These are phyloP conservation scores for Penicillium crystallinum DNA, from an alignment of 495 filamentous ascomycete genomes.

Conservation along the genomic window DNA sequence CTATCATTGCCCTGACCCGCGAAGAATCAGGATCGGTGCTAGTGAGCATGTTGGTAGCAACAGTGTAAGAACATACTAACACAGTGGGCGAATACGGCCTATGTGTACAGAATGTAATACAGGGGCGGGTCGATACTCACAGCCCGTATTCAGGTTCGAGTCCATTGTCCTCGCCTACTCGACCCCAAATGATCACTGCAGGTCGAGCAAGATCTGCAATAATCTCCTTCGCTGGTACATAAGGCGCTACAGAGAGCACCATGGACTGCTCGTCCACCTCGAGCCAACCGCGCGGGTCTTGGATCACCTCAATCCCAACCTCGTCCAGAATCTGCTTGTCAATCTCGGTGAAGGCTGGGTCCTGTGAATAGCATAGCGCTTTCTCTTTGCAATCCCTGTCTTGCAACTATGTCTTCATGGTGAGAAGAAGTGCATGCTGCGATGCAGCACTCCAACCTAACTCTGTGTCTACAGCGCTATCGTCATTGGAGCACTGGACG, in stretches of 20 bases:
- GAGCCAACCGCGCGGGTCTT: slow-evolving; percentile 31
- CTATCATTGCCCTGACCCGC: slow-evolving; percentile 12
- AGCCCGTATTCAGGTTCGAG: slow-evolving; percentile 1
- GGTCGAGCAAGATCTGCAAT: slow-evolving; percentile 30
- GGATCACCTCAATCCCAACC: slow-evolving; percentile 17
- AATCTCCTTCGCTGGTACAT: slow-evolving; percentile 31
- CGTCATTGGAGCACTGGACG: not conserved
- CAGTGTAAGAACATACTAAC: not conserved
- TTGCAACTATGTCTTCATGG: slow-evolving; percentile 11
- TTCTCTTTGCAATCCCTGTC: not conserved
- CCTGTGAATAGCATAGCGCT: slow-evolving; percentile 21
- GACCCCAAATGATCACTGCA: slow-evolving; percentile 28
- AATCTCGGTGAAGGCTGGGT: slow-evolving; percentile 17
- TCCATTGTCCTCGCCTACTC: not conserved
- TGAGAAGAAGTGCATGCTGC: slow-evolving; percentile 13
- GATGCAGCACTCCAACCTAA: not conserved
- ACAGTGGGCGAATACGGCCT: no score
- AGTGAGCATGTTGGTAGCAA: not conserved
- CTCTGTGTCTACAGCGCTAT: not conserved
- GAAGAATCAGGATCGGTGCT: slow-evolving; percentile 11
- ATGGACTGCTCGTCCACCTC: slow-evolving; percentile 26
- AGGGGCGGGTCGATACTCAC: not conserved
- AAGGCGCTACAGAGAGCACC: slow-evolving; percentile 22
- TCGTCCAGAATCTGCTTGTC: slow-evolving; percentile 36
- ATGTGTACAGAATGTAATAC: not conserved